A percentile compares a stretch with the other conserved stretches of the same genome.
phyloP scores from a whole-genome alignment of 805 yeast genomes.

The Ascoidea tarda region DNA sequence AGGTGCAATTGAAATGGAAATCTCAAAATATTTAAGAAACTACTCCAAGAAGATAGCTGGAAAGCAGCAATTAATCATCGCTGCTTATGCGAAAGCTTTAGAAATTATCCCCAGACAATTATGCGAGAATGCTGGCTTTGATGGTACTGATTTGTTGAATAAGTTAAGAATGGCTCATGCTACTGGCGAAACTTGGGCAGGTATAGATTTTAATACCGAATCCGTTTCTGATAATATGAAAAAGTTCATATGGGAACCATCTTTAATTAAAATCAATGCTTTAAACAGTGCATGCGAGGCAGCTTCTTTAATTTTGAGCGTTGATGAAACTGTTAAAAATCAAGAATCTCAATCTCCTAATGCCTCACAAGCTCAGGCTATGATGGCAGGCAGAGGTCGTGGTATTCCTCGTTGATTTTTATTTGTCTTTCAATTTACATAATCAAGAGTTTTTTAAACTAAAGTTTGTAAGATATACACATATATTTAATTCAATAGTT shows the following conservation, averaged over 20 bases:
- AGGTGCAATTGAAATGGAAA: conserved; percentile 97
- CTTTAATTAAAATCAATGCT: conserved; percentile 89
- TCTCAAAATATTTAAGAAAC: conserved; percentile 79
- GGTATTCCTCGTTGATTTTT: conserved; percentile 36
- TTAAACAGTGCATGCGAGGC: conserved; percentile 94
- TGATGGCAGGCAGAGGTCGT: conserved; percentile 47
- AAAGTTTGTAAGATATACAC: no score
- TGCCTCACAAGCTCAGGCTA: conserved; percentile 33
- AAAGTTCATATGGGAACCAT: conserved; percentile 94
- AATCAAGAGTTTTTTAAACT: no score
- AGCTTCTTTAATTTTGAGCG: conserved; percentile 81
- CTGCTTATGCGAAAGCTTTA: conserved; percentile 86
- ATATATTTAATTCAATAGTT: no score
- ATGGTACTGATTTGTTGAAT: conserved; percentile 89
- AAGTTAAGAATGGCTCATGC: conserved; percentile 88
- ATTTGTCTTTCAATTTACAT: no score
- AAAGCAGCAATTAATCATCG: conserved; percentile 85
- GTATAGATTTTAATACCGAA: conserved; percentile 83
- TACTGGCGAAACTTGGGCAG: conserved; percentile 83
- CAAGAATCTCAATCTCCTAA: conserved; percentile 45
- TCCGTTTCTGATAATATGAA: conserved; percentile 72
- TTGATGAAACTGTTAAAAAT: conserved; percentile 84
- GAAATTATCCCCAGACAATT: conserved; percentile 95
- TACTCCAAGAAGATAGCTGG: conserved; percentile 83
- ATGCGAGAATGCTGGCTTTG: conserved; percentile 98